These are phyloP conservation scores for Helichrysum umbraculigerum DNA, from an alignment of 129 eudicot species.

Conservation along the genomic window DNA sequence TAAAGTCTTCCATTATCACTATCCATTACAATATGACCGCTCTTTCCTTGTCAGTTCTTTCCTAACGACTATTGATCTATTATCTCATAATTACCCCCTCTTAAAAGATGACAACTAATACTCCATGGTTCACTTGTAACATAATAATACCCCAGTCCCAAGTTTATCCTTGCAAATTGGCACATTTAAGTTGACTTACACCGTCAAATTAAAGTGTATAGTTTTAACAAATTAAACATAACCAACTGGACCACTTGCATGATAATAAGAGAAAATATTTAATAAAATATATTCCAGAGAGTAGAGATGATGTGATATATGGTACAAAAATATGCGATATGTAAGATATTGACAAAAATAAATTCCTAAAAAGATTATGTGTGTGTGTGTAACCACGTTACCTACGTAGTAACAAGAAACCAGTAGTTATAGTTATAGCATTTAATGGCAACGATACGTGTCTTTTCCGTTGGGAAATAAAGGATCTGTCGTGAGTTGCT, in stretches of 20 bases:
- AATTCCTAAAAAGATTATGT: background rate
- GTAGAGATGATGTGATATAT: background rate
- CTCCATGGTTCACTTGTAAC: slow-evolving; percentile 8
- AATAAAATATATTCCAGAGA: background rate
- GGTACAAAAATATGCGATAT: background rate
- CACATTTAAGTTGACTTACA: background rate
- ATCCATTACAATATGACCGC: background rate
- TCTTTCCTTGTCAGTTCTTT: background rate
- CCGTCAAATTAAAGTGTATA: slow-evolving; percentile 4
- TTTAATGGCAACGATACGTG: background rate
- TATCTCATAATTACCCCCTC: background rate
- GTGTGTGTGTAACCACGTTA: background rate
- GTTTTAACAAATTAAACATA: slow-evolving; percentile 4
- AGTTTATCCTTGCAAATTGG: slow-evolving; percentile 14
- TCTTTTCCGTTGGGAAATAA: background rate
- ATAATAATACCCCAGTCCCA: background rate
- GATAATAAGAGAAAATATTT: background rate
- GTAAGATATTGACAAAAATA: background rate
- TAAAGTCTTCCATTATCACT: background rate
- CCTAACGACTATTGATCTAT: background rate
- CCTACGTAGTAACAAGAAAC: background rate
- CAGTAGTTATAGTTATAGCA: background rate
- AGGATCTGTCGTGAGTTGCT: background rate
- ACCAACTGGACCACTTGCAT: background rate
- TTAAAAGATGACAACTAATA: background rate